These are phyloP conservation scores for Arthrobotrys megalospora DNA, from an alignment of 2,329 filamentous ascomycete genomes.

Conservation along the genomic window DNA sequence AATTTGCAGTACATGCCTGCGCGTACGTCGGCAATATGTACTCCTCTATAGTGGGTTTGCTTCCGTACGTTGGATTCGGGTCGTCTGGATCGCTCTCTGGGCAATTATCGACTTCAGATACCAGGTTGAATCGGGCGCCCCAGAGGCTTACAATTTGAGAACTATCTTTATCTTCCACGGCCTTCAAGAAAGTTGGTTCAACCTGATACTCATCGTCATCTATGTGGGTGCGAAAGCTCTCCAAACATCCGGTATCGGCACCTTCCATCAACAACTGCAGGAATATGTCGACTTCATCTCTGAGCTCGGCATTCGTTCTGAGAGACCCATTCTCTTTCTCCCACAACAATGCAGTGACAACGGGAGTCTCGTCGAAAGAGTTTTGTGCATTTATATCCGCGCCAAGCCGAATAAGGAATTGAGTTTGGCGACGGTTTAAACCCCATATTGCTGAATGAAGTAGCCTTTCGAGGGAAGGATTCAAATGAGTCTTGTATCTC, in stretches of 20 bases:
- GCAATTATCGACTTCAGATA: background rate
- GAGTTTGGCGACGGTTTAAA: background rate
- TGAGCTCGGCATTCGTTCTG: background rate
- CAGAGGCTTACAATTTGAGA: background rate
- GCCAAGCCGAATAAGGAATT: background rate
- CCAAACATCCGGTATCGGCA: background rate
- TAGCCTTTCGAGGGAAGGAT: background rate
- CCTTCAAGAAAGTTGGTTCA: background rate
- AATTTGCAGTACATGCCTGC: background rate
- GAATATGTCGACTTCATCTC: constrained; percentile 9
- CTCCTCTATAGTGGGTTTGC: no score
- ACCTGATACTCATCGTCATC: background rate
- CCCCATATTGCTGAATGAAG: background rate
- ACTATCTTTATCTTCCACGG: background rate
- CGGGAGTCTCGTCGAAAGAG: background rate
- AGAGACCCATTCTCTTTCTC: background rate
- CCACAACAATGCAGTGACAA: constrained; percentile 4
- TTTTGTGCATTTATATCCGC: background rate
- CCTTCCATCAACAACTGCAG: background rate
- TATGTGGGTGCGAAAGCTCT: background rate
- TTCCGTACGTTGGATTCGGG: no score
- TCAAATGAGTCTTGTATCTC: background rate
- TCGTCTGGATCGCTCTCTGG: no score
- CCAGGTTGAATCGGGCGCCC: background rate
- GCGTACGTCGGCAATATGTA: background rate